These are phyloP conservation scores for Triticum dicoccoides DNA, from an alignment of 176 grass and related monocot genomes.

Conservation along the genomic window DNA sequence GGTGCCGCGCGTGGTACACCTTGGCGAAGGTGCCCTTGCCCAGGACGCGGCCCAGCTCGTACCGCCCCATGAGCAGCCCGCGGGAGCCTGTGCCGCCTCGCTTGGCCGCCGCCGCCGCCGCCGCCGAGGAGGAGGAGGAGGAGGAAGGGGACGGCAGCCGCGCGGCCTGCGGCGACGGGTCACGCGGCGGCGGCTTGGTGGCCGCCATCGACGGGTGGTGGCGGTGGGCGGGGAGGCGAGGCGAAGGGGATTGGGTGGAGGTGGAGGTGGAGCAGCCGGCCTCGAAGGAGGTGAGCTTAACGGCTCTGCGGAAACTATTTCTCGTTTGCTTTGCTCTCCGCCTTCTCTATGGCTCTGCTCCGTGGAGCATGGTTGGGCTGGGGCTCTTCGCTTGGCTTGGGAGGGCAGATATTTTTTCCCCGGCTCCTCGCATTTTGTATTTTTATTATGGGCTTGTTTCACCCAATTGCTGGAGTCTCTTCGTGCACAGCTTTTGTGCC, in stretches of 20 bases:
- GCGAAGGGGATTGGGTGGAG: slow-evolving; percentile 23
- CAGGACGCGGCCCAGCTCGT: slow-evolving; percentile 81
- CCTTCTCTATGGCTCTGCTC: not conserved
- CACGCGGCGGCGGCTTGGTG: not conserved
- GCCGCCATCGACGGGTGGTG: slow-evolving; percentile 29
- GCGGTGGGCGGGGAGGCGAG: not conserved
- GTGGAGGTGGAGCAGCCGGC: slow-evolving; percentile 15
- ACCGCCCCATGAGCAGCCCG: slow-evolving; percentile 59
- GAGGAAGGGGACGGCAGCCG: slow-evolving; percentile 30
- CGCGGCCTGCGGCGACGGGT: slow-evolving; percentile 8
- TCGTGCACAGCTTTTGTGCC: not conserved
- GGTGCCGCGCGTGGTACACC: slow-evolving; percentile 73
- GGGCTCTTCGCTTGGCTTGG: not conserved
- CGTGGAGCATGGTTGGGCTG: not conserved
- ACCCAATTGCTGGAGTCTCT: not conserved
- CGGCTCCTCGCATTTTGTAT: not conserved
- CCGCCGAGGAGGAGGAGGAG: not conserved
- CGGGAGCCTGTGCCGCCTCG: not conserved
- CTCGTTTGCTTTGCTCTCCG: not conserved
- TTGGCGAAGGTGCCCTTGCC: slow-evolving; percentile 90
- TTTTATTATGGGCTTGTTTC: slow-evolving; percentile 10
- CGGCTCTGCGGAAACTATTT: not conserved
- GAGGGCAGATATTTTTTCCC: slow-evolving; percentile 8
- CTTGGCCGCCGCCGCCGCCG: not conserved
- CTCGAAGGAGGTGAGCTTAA: not conserved